Evolutionary conservation across 306 rosid species (phyloP).

Genomic region (Ammopiptanthus mongolicus): DNA sequence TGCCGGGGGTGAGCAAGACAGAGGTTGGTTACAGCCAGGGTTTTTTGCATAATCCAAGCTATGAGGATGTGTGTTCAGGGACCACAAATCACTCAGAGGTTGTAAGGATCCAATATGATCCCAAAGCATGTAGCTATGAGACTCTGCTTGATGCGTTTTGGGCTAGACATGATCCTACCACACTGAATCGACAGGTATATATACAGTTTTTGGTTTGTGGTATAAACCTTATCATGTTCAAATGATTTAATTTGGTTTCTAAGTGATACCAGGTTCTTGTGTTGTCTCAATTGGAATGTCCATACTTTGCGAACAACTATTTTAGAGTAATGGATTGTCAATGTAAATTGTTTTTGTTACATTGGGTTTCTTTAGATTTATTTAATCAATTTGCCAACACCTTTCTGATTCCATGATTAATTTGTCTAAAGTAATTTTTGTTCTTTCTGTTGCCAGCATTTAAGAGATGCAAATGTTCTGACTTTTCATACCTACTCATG

Average conservation of each 20-base stretch:
- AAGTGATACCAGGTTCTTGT: neutral
- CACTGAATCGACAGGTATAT: conserved; percentile 81
- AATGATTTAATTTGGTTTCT: conserved; percentile 9
- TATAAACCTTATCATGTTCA: neutral
- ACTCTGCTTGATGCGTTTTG: conserved; percentile 72
- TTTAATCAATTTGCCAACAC: neutral
- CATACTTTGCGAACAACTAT: neutral
- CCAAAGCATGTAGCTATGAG: conserved; percentile 57
- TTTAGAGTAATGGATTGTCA: neutral
- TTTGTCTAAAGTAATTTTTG: neutral
- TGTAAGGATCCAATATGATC: conserved; percentile 84
- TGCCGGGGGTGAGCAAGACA: conserved; percentile 75
- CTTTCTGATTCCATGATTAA: neutral
- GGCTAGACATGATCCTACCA: conserved; percentile 85
- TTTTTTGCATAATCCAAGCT: conserved; percentile 58
- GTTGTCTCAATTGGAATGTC: neutral
- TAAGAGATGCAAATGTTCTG: neutral
- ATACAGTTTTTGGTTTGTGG: neutral
- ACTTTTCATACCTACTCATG: neutral
- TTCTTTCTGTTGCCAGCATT: neutral
- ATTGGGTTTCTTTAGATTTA: neutral
- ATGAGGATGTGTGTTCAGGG: conserved; percentile 84
- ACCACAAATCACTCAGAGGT: conserved; percentile 68
- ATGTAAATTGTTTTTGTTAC: neutral
- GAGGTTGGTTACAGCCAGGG: conserved; percentile 93